A percentile compares a stretch with the other conserved stretches of the same genome.
These are phyloP conservation scores for Fusarium sulawesiense DNA, from an alignment of 2,329 filamentous ascomycete genomes.

Conservation along the genomic window DNA sequence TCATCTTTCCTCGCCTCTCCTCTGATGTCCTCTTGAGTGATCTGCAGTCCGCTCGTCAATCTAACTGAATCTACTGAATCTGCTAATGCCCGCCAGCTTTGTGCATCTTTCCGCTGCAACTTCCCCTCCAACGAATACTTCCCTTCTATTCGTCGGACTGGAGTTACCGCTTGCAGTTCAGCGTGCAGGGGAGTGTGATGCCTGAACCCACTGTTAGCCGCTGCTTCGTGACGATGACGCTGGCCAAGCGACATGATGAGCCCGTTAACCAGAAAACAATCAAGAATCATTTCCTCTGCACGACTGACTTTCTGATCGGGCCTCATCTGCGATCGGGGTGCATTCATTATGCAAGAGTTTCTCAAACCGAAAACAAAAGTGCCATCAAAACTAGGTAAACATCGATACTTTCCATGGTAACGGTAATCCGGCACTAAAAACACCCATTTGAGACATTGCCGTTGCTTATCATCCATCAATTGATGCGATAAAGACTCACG, in stretches of 20 bases:
- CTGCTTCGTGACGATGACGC: constrained; percentile 42
- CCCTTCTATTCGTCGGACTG: not conserved
- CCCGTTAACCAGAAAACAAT: not conserved
- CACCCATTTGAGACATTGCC: constrained; percentile 15
- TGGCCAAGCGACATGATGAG: constrained; percentile 27
- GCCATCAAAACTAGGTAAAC: not conserved
- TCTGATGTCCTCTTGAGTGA: constrained; percentile 14
- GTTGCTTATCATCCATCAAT: not conserved
- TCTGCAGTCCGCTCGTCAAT: constrained; percentile 29
- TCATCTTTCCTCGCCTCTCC: constrained; percentile 2
- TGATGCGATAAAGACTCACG: constrained; percentile 3
- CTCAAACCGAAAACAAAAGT: constrained; percentile 15
- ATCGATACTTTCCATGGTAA: not conserved
- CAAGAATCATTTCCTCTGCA: constrained; percentile 4
- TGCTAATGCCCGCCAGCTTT: constrained; percentile 20
- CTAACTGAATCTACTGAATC: not conserved
- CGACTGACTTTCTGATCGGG: constrained; percentile 16
- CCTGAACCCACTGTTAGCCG: constrained; percentile 33
- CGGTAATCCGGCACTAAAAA: constrained; percentile 19
- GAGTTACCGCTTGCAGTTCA: constrained; percentile 32
- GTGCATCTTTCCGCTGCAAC: constrained; percentile 11
- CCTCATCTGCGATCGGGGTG: constrained; percentile 20
- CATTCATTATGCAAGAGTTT: constrained; percentile 8
- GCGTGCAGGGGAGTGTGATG: constrained; percentile 6
- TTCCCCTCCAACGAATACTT: constrained; percentile 1